phyloP scores from a whole-genome alignment of 345 rosid species.

The Arabidopsis arenosa region DNA sequence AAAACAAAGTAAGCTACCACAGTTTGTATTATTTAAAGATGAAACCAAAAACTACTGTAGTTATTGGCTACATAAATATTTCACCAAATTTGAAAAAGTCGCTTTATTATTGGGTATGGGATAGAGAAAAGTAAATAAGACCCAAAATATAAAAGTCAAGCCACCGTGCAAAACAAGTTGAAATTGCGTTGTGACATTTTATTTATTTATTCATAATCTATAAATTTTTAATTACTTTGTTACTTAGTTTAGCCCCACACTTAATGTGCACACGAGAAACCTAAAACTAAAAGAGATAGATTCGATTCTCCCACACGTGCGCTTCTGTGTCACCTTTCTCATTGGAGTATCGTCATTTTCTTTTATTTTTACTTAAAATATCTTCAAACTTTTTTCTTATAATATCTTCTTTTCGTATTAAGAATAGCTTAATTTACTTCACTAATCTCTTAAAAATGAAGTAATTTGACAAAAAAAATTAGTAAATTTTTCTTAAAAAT shows the following conservation, averaged over 20 bases:
- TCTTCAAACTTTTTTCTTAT: background rate
- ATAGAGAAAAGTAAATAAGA: constrained; percentile 32
- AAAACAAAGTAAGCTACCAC: constrained; percentile 25
- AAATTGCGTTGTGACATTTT: constrained; percentile 23
- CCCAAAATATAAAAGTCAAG: constrained; percentile 42
- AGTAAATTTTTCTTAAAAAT: background rate
- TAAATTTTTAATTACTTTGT: background rate
- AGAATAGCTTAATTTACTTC: background rate
- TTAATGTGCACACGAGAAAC: constrained; percentile 41
- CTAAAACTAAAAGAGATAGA: constrained; percentile 38
- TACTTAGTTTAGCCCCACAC: constrained; percentile 43
- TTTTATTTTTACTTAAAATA: background rate
- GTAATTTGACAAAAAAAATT: background rate
- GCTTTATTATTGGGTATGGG: constrained; percentile 10
- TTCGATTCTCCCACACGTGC: constrained; percentile 51
- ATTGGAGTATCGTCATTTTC: background rate
- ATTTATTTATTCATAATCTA: background rate
- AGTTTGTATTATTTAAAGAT: constrained; percentile 20
- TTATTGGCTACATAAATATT: background rate
- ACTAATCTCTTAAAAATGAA: background rate
- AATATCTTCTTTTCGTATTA: background rate
- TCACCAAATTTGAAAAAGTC: constrained; percentile 12
- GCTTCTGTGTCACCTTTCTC: constrained; percentile 36
- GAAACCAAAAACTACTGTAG: constrained; percentile 21
- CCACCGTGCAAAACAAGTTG: constrained; percentile 52